Evolutionary conservation across 768 basidiomycete species (phyloP).

Genomic region (Clitopilus hobsonii): DNA sequence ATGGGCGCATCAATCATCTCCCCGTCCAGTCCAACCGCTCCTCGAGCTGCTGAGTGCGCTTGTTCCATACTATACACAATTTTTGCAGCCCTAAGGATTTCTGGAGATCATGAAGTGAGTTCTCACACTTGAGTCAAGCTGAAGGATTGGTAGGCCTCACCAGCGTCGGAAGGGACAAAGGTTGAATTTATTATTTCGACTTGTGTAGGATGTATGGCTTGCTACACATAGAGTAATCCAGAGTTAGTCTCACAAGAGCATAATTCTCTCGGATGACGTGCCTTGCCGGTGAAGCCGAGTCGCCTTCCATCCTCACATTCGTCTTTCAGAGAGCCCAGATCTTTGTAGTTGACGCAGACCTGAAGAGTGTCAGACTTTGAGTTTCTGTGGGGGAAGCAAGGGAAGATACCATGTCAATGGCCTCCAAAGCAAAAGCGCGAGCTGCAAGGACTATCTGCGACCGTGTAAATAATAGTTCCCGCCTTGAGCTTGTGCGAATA

Average conservation of each 20-base stretch:
- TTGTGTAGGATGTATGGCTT: constrained; percentile 92
- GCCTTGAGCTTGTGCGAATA: constrained; percentile 66
- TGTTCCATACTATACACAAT: constrained; percentile 64
- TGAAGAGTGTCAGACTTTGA: constrained; percentile 17
- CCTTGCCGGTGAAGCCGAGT: constrained; percentile 93
- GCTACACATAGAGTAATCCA: constrained; percentile 38
- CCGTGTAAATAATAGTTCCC: constrained; percentile 79
- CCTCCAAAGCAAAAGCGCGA: constrained; percentile 76
- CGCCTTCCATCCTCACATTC: constrained; percentile 78
- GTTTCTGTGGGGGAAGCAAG: background rate
- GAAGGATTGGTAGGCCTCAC: constrained; percentile 27
- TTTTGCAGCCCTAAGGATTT: constrained; percentile 70
- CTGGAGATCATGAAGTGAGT: too few species aligned
- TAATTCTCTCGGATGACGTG: constrained; percentile 15
- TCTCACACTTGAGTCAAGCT: too few species aligned
- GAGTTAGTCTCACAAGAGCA: background rate
- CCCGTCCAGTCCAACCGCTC: constrained; percentile 75
- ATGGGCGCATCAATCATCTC: constrained; percentile 93
- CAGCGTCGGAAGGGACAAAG: constrained; percentile 71
- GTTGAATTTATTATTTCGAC: constrained; percentile 71
- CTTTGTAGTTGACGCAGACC: constrained; percentile 89
- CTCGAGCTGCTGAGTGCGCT: constrained; percentile 47
- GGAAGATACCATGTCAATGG: constrained; percentile 79
- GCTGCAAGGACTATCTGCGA: constrained; percentile 79
- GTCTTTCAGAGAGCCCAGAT: constrained; percentile 55